These are phyloP conservation scores for Talaromyces sp. DNA, from an alignment of 2,329 filamentous ascomycete genomes.

Conservation along the genomic window DNA sequence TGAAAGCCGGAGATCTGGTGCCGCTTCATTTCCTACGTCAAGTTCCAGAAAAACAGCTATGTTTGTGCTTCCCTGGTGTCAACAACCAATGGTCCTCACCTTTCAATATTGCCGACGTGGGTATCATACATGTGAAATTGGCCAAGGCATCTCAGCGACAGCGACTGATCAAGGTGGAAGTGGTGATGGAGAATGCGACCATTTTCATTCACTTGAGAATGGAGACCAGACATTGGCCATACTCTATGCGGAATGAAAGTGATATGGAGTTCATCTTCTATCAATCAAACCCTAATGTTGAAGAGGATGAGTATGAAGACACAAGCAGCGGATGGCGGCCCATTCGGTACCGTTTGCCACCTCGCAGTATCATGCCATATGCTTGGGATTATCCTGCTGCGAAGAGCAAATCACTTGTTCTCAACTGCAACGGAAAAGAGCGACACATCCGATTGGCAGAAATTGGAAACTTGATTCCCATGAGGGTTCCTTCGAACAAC, in stretches of 20 bases:
- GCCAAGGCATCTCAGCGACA: slow-evolving; percentile 87
- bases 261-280: slow-evolving; percentile 96
- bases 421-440: slow-evolving; percentile 74
- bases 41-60: slow-evolving; percentile 79
- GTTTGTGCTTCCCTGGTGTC: slow-evolving; percentile 85
- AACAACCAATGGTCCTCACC: slow-evolving; percentile 98
- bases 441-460: slow-evolving; percentile 92
- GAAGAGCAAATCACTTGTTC: slow-evolving; percentile 90
- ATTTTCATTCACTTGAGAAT: slow-evolving; percentile 88
- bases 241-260: slow-evolving; percentile 97
- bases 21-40: slow-evolving; percentile 88
- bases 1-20: slow-evolving; percentile 74
- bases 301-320: slow-evolving; percentile 76
- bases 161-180: slow-evolving; percentile 78
- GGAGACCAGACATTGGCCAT: slow-evolving; percentile 95
- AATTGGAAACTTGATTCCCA: slow-evolving; percentile 91
- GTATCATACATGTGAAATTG: slow-evolving; percentile 88
- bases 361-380: slow-evolving; percentile 97
- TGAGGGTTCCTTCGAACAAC: slow-evolving; percentile 72
- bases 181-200: slow-evolving; percentile 88
- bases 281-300: slow-evolving; percentile 87
- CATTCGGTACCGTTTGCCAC: slow-evolving; percentile 85
- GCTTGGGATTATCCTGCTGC: slow-evolving; percentile 98
- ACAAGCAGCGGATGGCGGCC: slow-evolving; percentile 80
- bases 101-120: slow-evolving; percentile 94